Conservation (phyloP, 208 protist species). For the Hexamita inflata region DNA sequence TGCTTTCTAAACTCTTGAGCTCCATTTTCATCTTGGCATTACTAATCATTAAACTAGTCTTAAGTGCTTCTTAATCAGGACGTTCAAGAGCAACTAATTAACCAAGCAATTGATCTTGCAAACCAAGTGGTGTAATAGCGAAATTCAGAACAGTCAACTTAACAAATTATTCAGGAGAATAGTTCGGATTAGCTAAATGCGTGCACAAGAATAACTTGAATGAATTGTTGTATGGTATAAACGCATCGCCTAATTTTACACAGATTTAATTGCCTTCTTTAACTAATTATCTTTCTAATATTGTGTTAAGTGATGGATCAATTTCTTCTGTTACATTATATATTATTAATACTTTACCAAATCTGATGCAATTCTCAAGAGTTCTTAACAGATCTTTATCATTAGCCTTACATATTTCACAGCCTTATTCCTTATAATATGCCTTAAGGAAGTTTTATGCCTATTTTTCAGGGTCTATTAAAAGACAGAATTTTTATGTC, state of each 20-base stretch:
- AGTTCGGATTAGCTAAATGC: slow-evolving; percentile 89
- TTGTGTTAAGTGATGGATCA: slow-evolving; percentile 88
- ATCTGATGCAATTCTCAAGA: slow-evolving; percentile 85
- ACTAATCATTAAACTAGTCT: slow-evolving; percentile 77
- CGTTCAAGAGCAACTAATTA: slow-evolving; percentile 88
- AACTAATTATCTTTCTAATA: slow-evolving; percentile 84
- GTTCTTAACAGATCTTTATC: slow-evolving; percentile 84
- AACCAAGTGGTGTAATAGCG: slow-evolving; percentile 81
- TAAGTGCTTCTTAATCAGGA: slow-evolving; percentile 77
- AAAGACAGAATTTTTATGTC: slow-evolving; percentile 78
- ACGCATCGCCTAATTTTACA: slow-evolving; percentile 88
- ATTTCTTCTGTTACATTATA: slow-evolving; percentile 92
- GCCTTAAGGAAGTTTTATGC: slow-evolving; percentile 92
- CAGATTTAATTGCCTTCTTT: slow-evolving; percentile 68
- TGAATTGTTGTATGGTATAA: slow-evolving; percentile 86
- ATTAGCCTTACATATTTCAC: slow-evolving; percentile 78
- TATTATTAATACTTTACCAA: slow-evolving; percentile 88
- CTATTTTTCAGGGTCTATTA: slow-evolving; percentile 96
- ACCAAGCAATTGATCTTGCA: slow-evolving; percentile 86
- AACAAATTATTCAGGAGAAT: slow-evolving; percentile 84
- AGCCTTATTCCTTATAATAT: slow-evolving; percentile 65
- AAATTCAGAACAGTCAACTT: slow-evolving; percentile 96
- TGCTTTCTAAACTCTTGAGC: slow-evolving; percentile 88
- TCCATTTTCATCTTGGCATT: slow-evolving; percentile 80
- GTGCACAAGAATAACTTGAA: slow-evolving; percentile 89